Evolutionary conservation across 2,329 filamentous ascomycete genomes (phyloP), one percentile per base, ranked within the genome.

Genomic region (Lasiodiplodia gonubiensis): DNA sequence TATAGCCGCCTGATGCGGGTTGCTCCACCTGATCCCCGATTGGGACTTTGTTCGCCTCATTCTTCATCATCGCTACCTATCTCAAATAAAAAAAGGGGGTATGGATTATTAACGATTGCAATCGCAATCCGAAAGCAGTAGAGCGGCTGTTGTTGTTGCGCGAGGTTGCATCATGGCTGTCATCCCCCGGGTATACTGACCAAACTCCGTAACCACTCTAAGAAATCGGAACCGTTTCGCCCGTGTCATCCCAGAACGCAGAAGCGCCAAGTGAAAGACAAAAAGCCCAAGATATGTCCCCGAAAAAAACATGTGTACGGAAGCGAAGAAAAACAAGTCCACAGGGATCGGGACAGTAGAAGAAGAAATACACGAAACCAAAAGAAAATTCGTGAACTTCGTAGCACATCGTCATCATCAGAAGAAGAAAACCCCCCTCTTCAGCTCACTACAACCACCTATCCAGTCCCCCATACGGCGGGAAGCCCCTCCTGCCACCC

Each of bases 101-200:
- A 10, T n/a, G 14, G 39, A n/a, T 4, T 7, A 21, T 51, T 63
- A 51, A 63, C 18, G 27, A 63, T 63, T 63, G 51, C 18, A 27
- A 35, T 49, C 39, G 39, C 23, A 12, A 46, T 48, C 23, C 57
- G 21, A 33, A 46, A 46, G 42, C 42, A 46, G 42, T n/a, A 46
- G n/a, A 46, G 42, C 42, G 42, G 42, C 18, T 33, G 30, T 33
- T 33, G 30, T n/a, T 16, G 16, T 42, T 46, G 42, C 42, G 42
- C 42, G n/a, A 21, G 23, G 23, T 30, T 30, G 51, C 51, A 59
- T 33, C 30, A 8, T 42, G 21, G 42, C 42, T 18, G 39, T 10
- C 35, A 30, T 30, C 16, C 55, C 55, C 46, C 59, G 57, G 57
- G 57, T 61, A 61, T 61, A 61, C 57, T 61, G 57, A 49, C 42